Base-by-base conservation (phyloP, 2,329 filamentous ascomycete genomes). In the Penicillium sp. region DNA sequence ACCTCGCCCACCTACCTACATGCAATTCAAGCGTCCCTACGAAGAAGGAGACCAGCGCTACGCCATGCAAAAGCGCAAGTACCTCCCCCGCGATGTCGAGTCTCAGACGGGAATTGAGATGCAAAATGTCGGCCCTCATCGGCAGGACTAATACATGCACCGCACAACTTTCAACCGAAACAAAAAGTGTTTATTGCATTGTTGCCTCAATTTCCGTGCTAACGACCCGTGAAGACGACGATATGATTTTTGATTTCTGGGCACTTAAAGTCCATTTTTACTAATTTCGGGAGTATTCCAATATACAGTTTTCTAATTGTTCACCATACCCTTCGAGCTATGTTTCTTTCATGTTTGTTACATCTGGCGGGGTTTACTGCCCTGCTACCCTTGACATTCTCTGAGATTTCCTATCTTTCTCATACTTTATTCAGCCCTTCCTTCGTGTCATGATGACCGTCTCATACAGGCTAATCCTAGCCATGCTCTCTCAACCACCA, bases 1-100 rank as follows among this genome's bases (percentile, higher is more conserved):
- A 53, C 93, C 95, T 13, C 86, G 93, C 22, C 89, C 92, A 22
- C 93, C 94, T 8, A 94, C 91, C 0, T 98, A 97, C 76, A 87
- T 97, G 73, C 86, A 87, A 64, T 97, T 98, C 83, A 97, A 97
- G 81, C 81, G 81, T 47, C 80, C 82, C 58, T 94, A 95, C 70
- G 81, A 88, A 65, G 84, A 89, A 64, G 95, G 95, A 7, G 95
- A 98, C 76, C 91, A 96, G 79, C 87, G 95, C 28, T 88, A 97
- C 63, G 91, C 89, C 8, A 78, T 81, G 58, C 81, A 84, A 65
- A 86, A 82, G 73, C 82, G 82, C 63, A 85, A 84, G 68, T 80
- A 82, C 65, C 78, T 79, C 17, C 79, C 81, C 28, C 81, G 80
- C 56, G 73, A 84, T 68, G 72, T 78, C 47, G 78, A 84, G 70